These are phyloP conservation scores for Calonectria pseudoreteaudii DNA, from an alignment of 2,329 filamentous ascomycete genomes.

Conservation along the genomic window DNA sequence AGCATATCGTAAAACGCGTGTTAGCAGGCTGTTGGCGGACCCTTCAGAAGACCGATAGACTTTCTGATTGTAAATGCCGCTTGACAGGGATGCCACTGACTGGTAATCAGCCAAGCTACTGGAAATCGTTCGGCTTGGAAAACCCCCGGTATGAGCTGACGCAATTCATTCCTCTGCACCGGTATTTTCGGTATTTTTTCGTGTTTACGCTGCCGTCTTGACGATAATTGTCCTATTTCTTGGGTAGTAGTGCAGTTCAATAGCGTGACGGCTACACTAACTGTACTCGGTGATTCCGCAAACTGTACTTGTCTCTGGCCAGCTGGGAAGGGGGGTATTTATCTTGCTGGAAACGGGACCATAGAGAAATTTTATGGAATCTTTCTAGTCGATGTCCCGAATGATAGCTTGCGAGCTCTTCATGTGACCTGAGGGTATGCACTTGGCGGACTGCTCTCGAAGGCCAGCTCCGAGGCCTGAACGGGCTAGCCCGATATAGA, in stretches of 20 bases:
- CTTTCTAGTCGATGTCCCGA: background rate
- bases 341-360: background rate
- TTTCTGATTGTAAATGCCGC: background rate
- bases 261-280: background rate
- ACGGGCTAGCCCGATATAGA: background rate
- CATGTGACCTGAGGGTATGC: background rate
- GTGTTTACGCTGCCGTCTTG: background rate
- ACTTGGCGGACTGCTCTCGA: background rate
- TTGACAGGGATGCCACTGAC: background rate
- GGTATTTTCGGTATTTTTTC: background rate
- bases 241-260: background rate
- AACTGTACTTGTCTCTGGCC: background rate
- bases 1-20: background rate
- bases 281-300: background rate
- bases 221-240: background rate
- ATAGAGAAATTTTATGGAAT: background rate
- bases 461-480: background rate
- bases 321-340: background rate
- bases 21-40: background rate
- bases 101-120: background rate
- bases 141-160: background rate
- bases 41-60: background rate
- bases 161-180: background rate
- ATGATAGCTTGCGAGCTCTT: background rate
- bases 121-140: background rate